Percentiles rank a stretch among this genome's conserved stretches.
These are phyloP conservation scores for Blastobotrys peoriensis DNA, from an alignment of 805 yeast genomes.

Conservation along the genomic window DNA sequence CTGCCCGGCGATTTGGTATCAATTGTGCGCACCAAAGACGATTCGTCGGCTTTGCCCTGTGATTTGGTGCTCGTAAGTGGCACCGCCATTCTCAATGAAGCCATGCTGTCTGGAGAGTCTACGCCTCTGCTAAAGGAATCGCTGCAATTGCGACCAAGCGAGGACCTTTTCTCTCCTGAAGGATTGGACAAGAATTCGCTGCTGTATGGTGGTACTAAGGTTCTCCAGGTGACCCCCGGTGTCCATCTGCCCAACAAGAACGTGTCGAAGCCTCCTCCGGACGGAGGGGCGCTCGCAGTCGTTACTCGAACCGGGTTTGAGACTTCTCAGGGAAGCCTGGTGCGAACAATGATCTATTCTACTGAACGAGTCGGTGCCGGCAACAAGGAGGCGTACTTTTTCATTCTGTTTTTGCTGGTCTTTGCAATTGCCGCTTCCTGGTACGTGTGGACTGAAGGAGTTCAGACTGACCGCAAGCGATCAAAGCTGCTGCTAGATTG, in stretches of 20 bases:
- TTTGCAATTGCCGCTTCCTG: constrained; percentile 95
- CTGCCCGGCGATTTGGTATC: constrained; percentile 89
- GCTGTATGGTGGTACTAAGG: constrained; percentile 94
- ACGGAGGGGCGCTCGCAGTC: constrained; percentile 83
- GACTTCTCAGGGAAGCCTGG: constrained; percentile 95
- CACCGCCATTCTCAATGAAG: constrained; percentile 93
- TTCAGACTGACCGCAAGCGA: constrained; percentile 90
- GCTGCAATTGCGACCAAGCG: constrained; percentile 69
- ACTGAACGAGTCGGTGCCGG: constrained; percentile 96
- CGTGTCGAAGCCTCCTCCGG: constrained; percentile 54
- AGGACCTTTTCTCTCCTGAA: constrained; percentile 63
- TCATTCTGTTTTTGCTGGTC: constrained; percentile 79
- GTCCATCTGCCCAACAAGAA: constrained; percentile 38
- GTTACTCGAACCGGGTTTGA: constrained; percentile 97
- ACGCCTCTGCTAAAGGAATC: constrained; percentile 95
- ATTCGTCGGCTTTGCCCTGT: constrained; percentile 86
- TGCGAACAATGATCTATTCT: constrained; percentile 95
- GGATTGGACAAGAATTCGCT: constrained; percentile 85
- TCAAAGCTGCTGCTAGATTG: constrained; percentile 92
- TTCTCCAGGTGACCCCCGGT: constrained; percentile 81
- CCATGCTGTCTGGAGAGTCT: constrained; percentile 98
- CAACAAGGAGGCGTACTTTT: constrained; percentile 87
- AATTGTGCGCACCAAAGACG: constrained; percentile 81
- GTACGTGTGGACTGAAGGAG: constrained; percentile 98
- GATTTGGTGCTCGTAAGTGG: constrained; percentile 84